Conservation (phyloP, 345 rosid species). For the Ceriops tagal region DNA sequence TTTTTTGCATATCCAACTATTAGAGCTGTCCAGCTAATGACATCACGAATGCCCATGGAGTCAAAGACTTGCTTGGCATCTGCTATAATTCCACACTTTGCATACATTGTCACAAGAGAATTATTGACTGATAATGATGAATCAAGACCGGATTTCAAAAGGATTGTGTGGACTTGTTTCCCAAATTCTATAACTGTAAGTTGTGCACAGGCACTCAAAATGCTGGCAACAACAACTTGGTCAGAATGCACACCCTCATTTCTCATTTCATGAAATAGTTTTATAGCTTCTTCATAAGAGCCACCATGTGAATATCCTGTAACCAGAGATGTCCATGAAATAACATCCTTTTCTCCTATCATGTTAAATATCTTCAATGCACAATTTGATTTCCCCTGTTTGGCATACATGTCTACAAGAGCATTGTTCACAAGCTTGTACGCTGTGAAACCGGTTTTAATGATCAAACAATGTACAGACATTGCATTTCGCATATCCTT, state of each 20-base stretch:
- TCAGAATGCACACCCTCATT: conserved; percentile 51
- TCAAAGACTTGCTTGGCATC: conserved; percentile 57
- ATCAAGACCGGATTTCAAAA: conserved; percentile 49
- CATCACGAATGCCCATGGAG: conserved; percentile 53
- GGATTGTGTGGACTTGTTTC: conserved; percentile 67
- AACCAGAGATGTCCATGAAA: conserved; percentile 91
- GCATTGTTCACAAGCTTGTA: conserved; percentile 72
- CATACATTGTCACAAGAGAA: conserved; percentile 78
- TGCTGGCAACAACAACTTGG: conserved; percentile 54
- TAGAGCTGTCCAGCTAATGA: conserved; percentile 83
- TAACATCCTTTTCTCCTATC: conserved; percentile 65
- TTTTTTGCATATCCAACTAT: conserved; percentile 88
- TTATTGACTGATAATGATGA: conserved; percentile 67
- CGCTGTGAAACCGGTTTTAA: conserved; percentile 66
- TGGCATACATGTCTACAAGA: conserved; percentile 84
- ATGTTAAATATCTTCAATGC: conserved; percentile 57
- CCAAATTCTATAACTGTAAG: conserved; percentile 72
- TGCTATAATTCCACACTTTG: conserved; percentile 70
- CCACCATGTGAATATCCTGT: conserved; percentile 69
- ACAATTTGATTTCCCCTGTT: conserved; percentile 49
- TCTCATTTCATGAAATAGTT: conserved; percentile 62
- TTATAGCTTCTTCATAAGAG: conserved; percentile 57
- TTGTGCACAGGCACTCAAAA: conserved; percentile 72
- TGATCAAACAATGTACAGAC: conserved; percentile 63
- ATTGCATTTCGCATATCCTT: conserved; percentile 40